Percentiles rank a stretch among this genome's conserved stretches.
phyloP scores from a whole-genome alignment of 768 basidiomycete genomes.

The Crassisporium funariophilum region DNA sequence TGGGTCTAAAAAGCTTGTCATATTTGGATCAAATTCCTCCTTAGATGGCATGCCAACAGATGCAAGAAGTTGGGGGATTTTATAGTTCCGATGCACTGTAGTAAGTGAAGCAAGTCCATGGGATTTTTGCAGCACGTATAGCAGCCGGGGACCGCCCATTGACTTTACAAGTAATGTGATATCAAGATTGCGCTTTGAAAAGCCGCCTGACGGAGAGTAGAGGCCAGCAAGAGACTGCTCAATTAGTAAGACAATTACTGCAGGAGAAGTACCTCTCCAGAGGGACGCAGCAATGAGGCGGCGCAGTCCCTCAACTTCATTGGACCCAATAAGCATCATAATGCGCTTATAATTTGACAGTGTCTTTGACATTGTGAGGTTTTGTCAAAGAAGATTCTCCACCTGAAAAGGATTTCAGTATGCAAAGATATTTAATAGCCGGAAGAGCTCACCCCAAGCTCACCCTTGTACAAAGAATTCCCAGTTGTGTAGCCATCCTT shows the following conservation, averaged over 20 bases:
- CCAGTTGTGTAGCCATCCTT: conserved; percentile 1
- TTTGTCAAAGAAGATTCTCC: background rate
- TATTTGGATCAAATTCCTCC: background rate
- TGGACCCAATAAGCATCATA: conserved; percentile 12
- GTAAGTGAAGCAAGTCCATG: background rate
- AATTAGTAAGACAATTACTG: background rate
- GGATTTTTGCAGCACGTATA: background rate
- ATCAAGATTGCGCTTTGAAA: conserved; percentile 9
- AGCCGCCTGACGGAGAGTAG: conserved; percentile 5
- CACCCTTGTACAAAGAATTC: conserved; percentile 2
- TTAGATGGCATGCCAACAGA: background rate
- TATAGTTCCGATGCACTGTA: background rate
- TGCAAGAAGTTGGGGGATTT: background rate
- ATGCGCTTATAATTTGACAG: conserved; percentile 9
- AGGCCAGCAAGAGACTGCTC: conserved; percentile 1
- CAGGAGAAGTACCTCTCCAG: background rate
- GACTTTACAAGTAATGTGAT: conserved; percentile 6
- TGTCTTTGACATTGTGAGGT: background rate
- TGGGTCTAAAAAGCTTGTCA: background rate
- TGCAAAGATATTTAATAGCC: conserved; percentile 2
- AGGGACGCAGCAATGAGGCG: conserved; percentile 3
- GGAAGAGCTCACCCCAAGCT: background rate
- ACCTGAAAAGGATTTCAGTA: conserved; percentile 1
- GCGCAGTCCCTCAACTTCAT: conserved; percentile 5
- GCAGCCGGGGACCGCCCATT: background rate